A percentile compares a stretch with the other conserved stretches of the same genome.
Evolutionary conservation across 768 basidiomycete species (phyloP).

Genomic region (Tylopilus vinaceipallidus): DNA sequence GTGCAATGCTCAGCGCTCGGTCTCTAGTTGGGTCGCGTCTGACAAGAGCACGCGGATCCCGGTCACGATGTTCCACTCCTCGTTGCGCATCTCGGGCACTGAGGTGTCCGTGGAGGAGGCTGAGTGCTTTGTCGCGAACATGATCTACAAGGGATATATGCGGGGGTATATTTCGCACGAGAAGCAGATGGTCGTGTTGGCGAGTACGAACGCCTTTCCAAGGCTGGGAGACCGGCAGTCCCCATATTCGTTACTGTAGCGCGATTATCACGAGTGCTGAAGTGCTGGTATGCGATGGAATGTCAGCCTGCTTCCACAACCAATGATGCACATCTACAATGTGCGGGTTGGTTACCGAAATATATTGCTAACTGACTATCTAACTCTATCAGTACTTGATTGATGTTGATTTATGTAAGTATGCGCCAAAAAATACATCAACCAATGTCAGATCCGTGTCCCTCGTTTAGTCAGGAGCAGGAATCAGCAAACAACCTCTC

Average conservation of each 20-base stretch:
- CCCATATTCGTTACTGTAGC: conserved; percentile 40
- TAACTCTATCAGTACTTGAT: no score
- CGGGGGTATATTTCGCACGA: conserved; percentile 96
- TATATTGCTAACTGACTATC: no score
- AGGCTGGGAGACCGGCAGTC: conserved; percentile 59
- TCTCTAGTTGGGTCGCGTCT: conserved; percentile 71
- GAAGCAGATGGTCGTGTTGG: conserved; percentile 90
- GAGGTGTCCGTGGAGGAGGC: conserved; percentile 77
- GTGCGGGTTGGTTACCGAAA: no score
- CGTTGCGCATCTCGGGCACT: conserved; percentile 67
- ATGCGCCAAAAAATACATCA: no score
- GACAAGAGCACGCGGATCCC: conserved; percentile 77
- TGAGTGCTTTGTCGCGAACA: conserved; percentile 91
- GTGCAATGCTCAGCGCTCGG: not conserved
- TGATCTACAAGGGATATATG: conserved; percentile 92
- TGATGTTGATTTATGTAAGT: no score
- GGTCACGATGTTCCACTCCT: conserved; percentile 76
- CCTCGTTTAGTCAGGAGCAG: no score
- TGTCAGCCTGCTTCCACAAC: no score
- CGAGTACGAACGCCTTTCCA: conserved; percentile 79
- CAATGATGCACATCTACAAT: no score
- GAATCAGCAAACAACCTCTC: no score
- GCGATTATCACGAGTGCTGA: no score
- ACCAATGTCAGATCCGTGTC: no score
- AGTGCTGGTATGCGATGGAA: no score